Evolutionary conservation across 345 rosid genomes (phyloP).

Genomic region (Mallotus nudiflorus): DNA sequence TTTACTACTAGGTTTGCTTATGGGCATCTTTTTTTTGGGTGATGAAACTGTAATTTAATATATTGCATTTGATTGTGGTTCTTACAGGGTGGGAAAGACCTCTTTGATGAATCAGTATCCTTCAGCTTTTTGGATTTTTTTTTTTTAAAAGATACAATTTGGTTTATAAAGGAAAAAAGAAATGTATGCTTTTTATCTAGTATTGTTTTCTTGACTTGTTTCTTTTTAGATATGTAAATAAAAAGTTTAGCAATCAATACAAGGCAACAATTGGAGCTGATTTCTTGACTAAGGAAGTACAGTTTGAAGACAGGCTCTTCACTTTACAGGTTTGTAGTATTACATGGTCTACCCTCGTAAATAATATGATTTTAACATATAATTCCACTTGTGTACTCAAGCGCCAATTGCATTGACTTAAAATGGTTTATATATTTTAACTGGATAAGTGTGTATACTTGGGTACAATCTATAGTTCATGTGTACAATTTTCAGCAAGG

Average conservation of each 20-base stretch:
- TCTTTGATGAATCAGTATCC: constrained; percentile 39
- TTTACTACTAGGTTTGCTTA: background rate
- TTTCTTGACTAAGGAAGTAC: constrained; percentile 34
- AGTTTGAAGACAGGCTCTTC: constrained; percentile 35
- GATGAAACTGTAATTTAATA: background rate
- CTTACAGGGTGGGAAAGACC: constrained; percentile 33
- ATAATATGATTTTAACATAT: too few species aligned
- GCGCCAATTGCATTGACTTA: background rate
- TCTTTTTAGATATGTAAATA: constrained; percentile 29
- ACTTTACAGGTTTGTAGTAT: constrained; percentile 30
- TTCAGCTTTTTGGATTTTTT: background rate
- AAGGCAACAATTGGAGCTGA: constrained; percentile 37
- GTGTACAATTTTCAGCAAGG: too few species aligned
- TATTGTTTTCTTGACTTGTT: constrained; percentile 14
- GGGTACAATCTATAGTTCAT: too few species aligned
- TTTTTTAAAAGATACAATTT: background rate
- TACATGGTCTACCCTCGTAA: background rate
- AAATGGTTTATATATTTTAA: background rate
- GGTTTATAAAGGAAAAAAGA: background rate
- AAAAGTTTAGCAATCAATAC: constrained; percentile 34
- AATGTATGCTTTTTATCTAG: background rate
- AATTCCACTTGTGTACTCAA: background rate
- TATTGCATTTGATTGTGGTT: background rate
- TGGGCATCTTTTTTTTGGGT: too few species aligned
- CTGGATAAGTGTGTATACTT: too few species aligned